Evolutionary conservation across 2,329 filamentous ascomycete genomes (phyloP).

Genomic region (Fusarium continuum): DNA sequence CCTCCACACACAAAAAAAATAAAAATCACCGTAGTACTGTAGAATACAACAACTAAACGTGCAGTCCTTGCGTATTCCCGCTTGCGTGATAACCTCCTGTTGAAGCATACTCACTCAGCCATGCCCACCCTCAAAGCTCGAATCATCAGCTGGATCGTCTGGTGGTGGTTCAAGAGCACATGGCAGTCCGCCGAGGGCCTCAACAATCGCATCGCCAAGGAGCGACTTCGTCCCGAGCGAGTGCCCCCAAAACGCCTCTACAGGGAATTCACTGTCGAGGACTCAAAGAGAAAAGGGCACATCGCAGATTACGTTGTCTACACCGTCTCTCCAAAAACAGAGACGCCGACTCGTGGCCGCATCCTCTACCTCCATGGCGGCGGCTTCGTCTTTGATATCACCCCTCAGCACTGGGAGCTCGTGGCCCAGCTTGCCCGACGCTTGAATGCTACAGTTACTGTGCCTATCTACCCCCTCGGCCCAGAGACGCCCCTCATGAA

Average conservation of each 20-base stretch:
- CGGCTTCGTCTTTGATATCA: conserved; percentile 45
- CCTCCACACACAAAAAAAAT: conserved; percentile 24
- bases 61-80: conserved; percentile 6
- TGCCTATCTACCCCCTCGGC: conserved; percentile 47
- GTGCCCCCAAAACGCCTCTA: conserved; percentile 40
- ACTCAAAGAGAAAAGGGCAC: conserved; percentile 27
- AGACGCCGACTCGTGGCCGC: conserved; percentile 41
- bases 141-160: conserved; percentile 42
- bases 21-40: neutral
- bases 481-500: conserved; percentile 46
- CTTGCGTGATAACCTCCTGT: neutral
- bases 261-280: conserved; percentile 41
- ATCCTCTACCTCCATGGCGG: conserved; percentile 48
- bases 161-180: conserved; percentile 41
- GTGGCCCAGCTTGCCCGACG: conserved; percentile 42
- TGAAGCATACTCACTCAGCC: neutral
- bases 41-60: neutral
- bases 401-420: conserved; percentile 43
- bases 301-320: conserved; percentile 37
- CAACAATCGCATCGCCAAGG: conserved; percentile 37
- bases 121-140: conserved; percentile 45
- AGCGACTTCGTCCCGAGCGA: conserved; percentile 32
- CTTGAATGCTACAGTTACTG: conserved; percentile 45
- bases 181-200: conserved; percentile 41
- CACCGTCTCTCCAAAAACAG: conserved; percentile 46